Conservation (phyloP, 768 basidiomycete genomes). For the Mycena galericulata region DNA sequence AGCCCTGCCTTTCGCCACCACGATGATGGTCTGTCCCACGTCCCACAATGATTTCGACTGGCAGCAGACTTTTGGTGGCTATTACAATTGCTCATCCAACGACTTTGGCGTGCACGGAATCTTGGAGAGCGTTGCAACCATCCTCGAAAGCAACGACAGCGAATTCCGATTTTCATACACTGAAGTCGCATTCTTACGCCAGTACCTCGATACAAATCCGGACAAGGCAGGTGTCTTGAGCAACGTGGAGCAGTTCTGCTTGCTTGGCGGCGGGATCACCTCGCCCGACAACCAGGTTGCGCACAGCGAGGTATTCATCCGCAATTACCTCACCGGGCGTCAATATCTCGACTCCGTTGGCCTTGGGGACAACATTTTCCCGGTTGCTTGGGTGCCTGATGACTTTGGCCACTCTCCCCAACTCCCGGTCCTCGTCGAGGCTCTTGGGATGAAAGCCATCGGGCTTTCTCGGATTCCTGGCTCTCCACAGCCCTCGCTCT, state of each 20-base stretch:
- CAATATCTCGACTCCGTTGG: neutral
- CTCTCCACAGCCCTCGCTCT: slow-evolving; percentile 10
- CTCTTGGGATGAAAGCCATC: slow-evolving; percentile 19
- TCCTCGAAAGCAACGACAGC: neutral
- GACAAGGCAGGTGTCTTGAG: neutral
- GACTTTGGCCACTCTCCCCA: slow-evolving; percentile 18
- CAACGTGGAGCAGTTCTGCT: slow-evolving; percentile 4
- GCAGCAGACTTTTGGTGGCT: slow-evolving; percentile 4
- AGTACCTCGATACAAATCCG: neutral
- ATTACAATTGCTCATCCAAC: neutral
- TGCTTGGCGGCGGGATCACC: slow-evolving; percentile 17
- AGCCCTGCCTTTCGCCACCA: neutral
- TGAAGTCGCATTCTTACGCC: slow-evolving; percentile 8
- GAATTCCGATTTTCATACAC: slow-evolving; percentile 8
- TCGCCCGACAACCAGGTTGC: slow-evolving; percentile 13
- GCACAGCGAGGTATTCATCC: slow-evolving; percentile 20
- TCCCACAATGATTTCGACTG: slow-evolving; percentile 15
- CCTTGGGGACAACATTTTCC: slow-evolving; percentile 4
- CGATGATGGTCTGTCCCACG: slow-evolving; percentile 13
- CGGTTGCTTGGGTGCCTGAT: slow-evolving; percentile 13
- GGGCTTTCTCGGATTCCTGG: slow-evolving; percentile 17
- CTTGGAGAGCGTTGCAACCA: neutral
- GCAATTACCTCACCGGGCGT: slow-evolving; percentile 18
- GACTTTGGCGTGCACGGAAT: neutral
- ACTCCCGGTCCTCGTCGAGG: slow-evolving; percentile 14